Base-by-base conservation (phyloP, 2,329 filamentous ascomycete genomes). In the Aspergillus calidoustus region DNA sequence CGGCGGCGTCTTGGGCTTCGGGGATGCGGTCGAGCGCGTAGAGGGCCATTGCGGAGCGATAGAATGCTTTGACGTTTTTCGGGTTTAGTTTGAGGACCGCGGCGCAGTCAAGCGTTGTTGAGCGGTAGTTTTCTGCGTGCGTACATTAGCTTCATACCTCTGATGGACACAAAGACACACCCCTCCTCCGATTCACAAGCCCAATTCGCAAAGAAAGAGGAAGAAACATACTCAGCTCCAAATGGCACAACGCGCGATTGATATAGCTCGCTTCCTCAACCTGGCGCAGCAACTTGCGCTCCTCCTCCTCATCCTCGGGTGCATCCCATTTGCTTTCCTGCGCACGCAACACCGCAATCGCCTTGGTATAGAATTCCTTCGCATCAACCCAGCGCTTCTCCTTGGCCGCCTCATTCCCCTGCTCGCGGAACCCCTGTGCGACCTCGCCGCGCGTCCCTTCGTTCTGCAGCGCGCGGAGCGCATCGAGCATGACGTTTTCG, bases 401-500 rank as follows among this genome's bases (percentile, higher is more conserved):
- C 69, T 85, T 84, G 73, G 96, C 96, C 71, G 87, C 89, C 71
- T 98, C 94, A 75, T 99, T 99, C 38, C 95, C 95, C 68, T 92
- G 91, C 74, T 94, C 90, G 71, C 95, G 92, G 81, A 97, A 97
- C 66, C 92, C 92, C 49, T 85, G 80, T 22, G 89, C 91, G 64
- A 96, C 89, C 76, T 98, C 94, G 9, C 89, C 84, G 53, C 91
- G 88, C 8, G 93, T 93, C 22, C 95, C 96, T 80, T 99, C 95
- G 74, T 97, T 97, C 31, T 92, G 92, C 44, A 99, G 82, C 0
- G 95, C 94, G 74, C 91, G 90, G 63, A 99, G 84, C 0, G 95
- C 96, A 70, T 96, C 93, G 0, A 97, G 83, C 68, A 91, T 88
- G 64, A 90, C 83, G 72, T 97, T 97, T 66, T 96, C 91, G 69